These are phyloP conservation scores for Madurella mycetomatis DNA, from an alignment of 2,329 filamentous ascomycete genomes.

Conservation along the genomic window DNA sequence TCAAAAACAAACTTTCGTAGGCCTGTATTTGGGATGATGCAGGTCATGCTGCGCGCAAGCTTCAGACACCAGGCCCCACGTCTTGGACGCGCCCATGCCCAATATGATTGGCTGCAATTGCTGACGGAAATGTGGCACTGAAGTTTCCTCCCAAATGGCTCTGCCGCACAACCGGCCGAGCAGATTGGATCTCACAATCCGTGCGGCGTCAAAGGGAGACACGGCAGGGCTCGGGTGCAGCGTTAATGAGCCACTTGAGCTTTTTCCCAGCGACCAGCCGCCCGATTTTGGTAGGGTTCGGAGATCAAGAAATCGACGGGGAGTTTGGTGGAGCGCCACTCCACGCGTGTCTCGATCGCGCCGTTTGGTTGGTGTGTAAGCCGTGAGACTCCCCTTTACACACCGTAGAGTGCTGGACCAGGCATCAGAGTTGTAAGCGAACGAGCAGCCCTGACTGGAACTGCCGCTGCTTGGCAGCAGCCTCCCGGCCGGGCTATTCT, in stretches of 20 bases:
- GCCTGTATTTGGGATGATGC: slow-evolving; percentile 7
- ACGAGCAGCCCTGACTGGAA: slow-evolving; percentile 4
- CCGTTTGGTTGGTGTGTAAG: slow-evolving; percentile 16
- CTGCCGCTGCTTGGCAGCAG: slow-evolving; percentile 14
- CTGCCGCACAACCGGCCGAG: slow-evolving; percentile 1
- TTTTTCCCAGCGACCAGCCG: no score
- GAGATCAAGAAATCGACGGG: background rate
- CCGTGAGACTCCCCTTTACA: background rate
- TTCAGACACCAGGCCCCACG: slow-evolving; percentile 8
- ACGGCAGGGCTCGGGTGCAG: background rate
- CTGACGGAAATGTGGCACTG: background rate
- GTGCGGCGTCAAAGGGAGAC: background rate
- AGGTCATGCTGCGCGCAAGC: slow-evolving; percentile 13
- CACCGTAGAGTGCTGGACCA: no score
- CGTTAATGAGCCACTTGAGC: no score
- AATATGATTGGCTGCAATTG: background rate
- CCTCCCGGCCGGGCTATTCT: background rate
- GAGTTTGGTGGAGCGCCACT: slow-evolving; percentile 4
- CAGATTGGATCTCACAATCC: background rate
- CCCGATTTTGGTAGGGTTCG: no score
- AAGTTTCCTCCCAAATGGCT: background rate
- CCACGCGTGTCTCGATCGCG: slow-evolving; percentile 13
- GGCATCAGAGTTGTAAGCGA: background rate
- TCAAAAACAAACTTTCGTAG: background rate
- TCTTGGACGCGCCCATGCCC: background rate